phyloP scores from a whole-genome alignment of 139 green algal species.

The Coelastrella sp. region DNA sequence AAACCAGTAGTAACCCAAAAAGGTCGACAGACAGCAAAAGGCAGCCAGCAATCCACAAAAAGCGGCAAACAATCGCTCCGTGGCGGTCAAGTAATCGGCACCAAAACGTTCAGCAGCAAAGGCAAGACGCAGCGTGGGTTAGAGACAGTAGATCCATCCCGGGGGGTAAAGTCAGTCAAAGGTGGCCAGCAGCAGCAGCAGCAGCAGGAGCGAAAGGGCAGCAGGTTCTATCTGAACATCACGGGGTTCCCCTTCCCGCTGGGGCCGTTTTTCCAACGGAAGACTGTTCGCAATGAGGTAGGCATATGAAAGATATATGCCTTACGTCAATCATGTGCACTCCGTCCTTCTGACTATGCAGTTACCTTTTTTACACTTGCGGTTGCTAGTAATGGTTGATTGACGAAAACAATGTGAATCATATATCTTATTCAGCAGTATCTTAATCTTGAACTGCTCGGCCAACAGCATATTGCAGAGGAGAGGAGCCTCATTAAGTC shows the following conservation, averaged over 20 bases:
- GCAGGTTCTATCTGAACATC: conserved; percentile 73
- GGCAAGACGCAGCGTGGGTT: neutral
- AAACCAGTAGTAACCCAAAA: conserved; percentile 1
- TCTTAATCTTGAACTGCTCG: too few relatives aligned
- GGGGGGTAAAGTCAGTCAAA: neutral
- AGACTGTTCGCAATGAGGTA: conserved; percentile 82
- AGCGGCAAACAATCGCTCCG: too few relatives aligned
- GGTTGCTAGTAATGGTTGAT: too few relatives aligned
- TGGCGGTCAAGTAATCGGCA: too few relatives aligned
- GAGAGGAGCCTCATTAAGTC: too few relatives aligned
- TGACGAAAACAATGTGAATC: too few relatives aligned
- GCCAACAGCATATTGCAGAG: too few relatives aligned
- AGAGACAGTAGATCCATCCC: neutral
- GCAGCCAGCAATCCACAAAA: neutral
- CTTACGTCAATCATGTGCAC: too few relatives aligned
- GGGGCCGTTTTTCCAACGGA: conserved; percentile 77
- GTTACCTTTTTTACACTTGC: neutral
- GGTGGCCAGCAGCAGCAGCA: conserved; percentile 22
- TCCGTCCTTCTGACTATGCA: neutral
- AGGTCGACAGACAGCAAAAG: neutral
- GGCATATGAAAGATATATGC: neutral
- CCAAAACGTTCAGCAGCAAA: neutral
- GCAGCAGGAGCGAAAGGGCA: conserved; percentile 12
- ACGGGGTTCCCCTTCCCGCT: conserved; percentile 95
- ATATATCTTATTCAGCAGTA: too few relatives aligned